phyloP scores from a whole-genome alignment of 2,329 filamentous ascomycete genomes.

The Botryotinia globosa region DNA sequence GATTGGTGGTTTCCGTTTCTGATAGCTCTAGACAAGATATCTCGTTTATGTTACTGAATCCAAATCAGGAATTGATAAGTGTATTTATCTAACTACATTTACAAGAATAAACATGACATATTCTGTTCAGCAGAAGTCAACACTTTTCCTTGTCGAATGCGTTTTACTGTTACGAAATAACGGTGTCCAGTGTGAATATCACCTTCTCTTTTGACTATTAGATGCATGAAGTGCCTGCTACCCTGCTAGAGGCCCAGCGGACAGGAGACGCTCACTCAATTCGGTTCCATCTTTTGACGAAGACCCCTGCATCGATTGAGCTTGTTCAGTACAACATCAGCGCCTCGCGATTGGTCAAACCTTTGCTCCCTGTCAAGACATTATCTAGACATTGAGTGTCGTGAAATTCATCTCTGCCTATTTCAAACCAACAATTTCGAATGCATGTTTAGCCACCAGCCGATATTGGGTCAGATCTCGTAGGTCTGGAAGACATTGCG shows the following conservation, averaged over 20 bases:
- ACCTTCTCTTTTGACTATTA: background rate
- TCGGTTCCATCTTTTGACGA: background rate
- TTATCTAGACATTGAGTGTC: background rate
- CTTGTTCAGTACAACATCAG: background rate
- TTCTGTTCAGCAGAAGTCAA: too few species aligned
- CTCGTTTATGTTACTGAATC: background rate
- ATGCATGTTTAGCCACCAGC: background rate
- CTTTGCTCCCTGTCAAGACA: background rate
- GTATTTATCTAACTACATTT: background rate
- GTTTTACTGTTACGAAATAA: background rate
- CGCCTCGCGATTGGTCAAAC: background rate
- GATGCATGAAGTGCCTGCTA: background rate
- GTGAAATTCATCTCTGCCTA: background rate
- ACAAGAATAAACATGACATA: background rate
- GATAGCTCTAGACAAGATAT: background rate
- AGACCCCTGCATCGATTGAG: constrained; percentile 2
- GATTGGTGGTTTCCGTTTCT: background rate
- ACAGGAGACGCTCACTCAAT: background rate
- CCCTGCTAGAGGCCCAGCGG: background rate
- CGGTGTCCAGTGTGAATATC: background rate
- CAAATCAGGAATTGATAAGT: background rate
- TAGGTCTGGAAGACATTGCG: background rate
- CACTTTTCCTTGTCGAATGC: background rate
- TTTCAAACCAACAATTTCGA: background rate
- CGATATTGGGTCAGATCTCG: background rate